phyloP scores from a whole-genome alignment of 2,329 filamentous ascomycete species.

The Ascochyta fabae region DNA sequence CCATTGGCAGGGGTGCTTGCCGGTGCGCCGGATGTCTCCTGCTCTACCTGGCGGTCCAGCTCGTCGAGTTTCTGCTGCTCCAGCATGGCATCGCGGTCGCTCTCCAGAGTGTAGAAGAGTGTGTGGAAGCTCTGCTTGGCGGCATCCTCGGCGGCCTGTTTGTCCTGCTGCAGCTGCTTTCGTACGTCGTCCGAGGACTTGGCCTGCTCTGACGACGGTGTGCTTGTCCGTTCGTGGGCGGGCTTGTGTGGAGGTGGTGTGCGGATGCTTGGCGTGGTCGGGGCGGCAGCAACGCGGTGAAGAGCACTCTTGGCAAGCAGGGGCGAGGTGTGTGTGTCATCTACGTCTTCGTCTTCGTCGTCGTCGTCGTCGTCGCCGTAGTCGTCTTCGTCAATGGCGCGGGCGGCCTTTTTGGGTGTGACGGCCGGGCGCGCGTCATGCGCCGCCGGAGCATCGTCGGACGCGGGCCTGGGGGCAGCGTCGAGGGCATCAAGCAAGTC shows the following conservation, averaged over 20 bases:
- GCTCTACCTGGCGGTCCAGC: slow-evolving; percentile 93
- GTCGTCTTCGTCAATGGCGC: slow-evolving; percentile 82
- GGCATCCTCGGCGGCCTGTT: slow-evolving; percentile 86
- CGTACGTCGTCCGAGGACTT: slow-evolving; percentile 86
- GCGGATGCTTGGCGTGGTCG: slow-evolving; percentile 69
- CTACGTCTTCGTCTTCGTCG: slow-evolving; percentile 53
- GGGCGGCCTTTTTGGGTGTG: slow-evolving; percentile 74
- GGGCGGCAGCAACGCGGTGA: slow-evolving; percentile 61
- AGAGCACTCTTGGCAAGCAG: slow-evolving; percentile 61
- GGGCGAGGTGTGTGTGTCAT: slow-evolving; percentile 54
- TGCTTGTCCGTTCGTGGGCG: slow-evolving; percentile 64
- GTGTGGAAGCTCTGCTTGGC: slow-evolving; percentile 91
- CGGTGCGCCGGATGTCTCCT: slow-evolving; percentile 79
- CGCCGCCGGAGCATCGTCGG: slow-evolving; percentile 44
- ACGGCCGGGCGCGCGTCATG: slow-evolving; percentile 55
- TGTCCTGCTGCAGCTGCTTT: slow-evolving; percentile 90
- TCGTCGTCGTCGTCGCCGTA: slow-evolving; percentile 79
- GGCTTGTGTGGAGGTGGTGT: slow-evolving; percentile 70
- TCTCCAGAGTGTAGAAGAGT: slow-evolving; percentile 93
- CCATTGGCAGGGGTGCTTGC: slow-evolving; percentile 57
- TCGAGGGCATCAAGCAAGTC: slow-evolving; percentile 35
- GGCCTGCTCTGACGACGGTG: slow-evolving; percentile 61
- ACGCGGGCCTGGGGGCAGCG: slow-evolving; percentile 29
- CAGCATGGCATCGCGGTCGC: slow-evolving; percentile 93
- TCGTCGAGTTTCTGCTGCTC: slow-evolving; percentile 97